These are phyloP conservation scores for Diaporthe sp. DNA, from an alignment of 2,329 filamentous ascomycete genomes.

Conservation along the genomic window DNA sequence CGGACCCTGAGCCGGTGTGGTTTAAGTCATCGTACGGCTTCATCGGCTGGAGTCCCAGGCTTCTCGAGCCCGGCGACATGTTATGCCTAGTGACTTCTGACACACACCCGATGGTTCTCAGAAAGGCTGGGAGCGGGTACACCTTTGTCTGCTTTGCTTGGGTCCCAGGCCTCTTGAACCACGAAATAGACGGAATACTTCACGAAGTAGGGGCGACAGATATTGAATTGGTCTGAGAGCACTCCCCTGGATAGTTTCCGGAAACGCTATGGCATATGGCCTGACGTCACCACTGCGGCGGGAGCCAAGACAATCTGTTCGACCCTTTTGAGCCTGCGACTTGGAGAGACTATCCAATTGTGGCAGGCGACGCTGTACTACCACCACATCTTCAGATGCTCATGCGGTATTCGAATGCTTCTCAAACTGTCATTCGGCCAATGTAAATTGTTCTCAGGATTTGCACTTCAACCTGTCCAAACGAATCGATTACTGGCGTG, in stretches of 20 bases:
- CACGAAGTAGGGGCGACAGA: not conserved
- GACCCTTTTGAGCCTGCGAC: not conserved
- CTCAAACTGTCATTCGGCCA: not conserved
- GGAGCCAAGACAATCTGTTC: not conserved
- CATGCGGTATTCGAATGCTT: not conserved
- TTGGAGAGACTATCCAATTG: not conserved
- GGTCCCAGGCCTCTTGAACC: not conserved
- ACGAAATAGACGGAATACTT: not conserved
- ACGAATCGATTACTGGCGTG: not conserved
- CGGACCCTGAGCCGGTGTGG: slow-evolving; percentile 1
- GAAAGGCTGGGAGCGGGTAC: not conserved
- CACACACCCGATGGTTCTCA: slow-evolving; percentile 17
- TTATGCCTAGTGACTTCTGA: slow-evolving; percentile 2
- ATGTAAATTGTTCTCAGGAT: not conserved
- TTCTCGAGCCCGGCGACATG: slow-evolving; percentile 7
- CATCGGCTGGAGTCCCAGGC: slow-evolving; percentile 7
- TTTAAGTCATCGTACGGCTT: slow-evolving; percentile 2
- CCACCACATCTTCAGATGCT: not conserved
- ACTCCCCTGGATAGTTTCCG: not conserved
- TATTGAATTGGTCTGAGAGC: not conserved
- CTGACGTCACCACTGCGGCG: slow-evolving; percentile 27
- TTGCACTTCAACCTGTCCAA: not conserved
- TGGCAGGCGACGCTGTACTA: not conserved
- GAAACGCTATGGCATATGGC: not conserved
- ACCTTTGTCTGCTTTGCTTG: slow-evolving; percentile 11